A percentile compares a stretch with the other conserved stretches of the same genome.
Conservation (phyloP, 2,329 filamentous ascomycete genomes). For the Aspergillus hiratsukae region DNA sequence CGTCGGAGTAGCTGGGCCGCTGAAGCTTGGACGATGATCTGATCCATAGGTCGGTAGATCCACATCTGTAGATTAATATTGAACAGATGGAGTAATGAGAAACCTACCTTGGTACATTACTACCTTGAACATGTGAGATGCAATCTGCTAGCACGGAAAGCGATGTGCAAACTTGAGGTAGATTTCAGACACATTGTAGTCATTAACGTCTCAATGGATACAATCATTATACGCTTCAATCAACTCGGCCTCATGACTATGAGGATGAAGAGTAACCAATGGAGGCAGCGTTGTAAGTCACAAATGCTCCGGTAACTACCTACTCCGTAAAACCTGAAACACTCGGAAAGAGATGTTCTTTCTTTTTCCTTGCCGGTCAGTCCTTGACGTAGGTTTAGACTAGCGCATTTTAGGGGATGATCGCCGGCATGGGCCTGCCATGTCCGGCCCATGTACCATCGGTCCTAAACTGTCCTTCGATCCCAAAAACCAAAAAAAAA, state of each 20-base stretch:
- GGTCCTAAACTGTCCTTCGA: not conserved
- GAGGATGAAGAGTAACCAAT: not conserved
- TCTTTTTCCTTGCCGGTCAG: not conserved
- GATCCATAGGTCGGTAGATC: not conserved
- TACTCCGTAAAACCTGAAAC: not conserved
- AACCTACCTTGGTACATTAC: not conserved
- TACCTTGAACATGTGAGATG: not conserved
- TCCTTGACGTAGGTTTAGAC: not conserved
- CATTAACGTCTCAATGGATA: not conserved
- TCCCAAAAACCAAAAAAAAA: not conserved
- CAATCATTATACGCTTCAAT: not conserved
- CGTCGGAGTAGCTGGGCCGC: not conserved
- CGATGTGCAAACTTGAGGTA: not conserved
- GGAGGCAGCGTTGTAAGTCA: not conserved
- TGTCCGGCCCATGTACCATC: conserved; percentile 14
- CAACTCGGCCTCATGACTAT: not conserved
- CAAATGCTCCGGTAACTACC: not conserved
- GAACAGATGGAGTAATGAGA: not conserved
- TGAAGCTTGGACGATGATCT: not conserved
- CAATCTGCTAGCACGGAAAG: not conserved
- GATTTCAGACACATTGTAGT: not conserved
- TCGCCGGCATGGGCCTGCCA: conserved; percentile 11
- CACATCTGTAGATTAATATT: not conserved
- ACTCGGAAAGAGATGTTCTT: not conserved
- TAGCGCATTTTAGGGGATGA: conserved; percentile 17